Conservation (phyloP, 2,329 filamentous ascomycete genomes). For the Pseudogymnoascus sp. region DNA sequence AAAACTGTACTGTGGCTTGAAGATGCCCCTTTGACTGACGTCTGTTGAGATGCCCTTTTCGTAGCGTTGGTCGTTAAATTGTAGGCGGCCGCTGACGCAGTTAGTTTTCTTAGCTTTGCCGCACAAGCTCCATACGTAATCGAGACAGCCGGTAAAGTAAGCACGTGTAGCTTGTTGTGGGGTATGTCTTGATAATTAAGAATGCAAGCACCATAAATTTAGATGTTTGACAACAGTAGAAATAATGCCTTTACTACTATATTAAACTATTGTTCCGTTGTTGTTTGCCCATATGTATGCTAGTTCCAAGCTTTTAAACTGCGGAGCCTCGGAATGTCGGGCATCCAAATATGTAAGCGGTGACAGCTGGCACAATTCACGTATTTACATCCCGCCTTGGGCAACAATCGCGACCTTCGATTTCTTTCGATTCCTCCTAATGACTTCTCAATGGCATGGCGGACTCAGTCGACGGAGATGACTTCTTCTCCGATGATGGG, state of each 20-base stretch:
- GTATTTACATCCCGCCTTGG: conserved; percentile 2
- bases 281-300: background rate
- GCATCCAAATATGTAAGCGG: conserved; percentile 2
- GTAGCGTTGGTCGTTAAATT: conserved; percentile 4
- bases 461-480: conserved; percentile 35
- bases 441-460: conserved; percentile 33
- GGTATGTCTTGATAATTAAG: background rate
- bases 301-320: background rate
- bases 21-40: conserved; percentile 7
- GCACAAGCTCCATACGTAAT: conserved; percentile 9
- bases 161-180: background rate
- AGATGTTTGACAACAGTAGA: background rate
- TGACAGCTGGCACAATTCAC: background rate
- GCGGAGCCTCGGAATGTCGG: background rate
- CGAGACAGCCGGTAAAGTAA: background rate
- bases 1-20: background rate
- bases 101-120: conserved; percentile 9
- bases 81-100: conserved; percentile 7
- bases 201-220: background rate
- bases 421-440: conserved; percentile 10
- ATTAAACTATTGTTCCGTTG: background rate
- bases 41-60: conserved; percentile 3
- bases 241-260: background rate
- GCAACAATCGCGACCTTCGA: background rate
- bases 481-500: conserved; percentile 57